Conservation (phyloP, 2,329 filamentous ascomycete species). For the Penicillium fuscoglaucum region DNA sequence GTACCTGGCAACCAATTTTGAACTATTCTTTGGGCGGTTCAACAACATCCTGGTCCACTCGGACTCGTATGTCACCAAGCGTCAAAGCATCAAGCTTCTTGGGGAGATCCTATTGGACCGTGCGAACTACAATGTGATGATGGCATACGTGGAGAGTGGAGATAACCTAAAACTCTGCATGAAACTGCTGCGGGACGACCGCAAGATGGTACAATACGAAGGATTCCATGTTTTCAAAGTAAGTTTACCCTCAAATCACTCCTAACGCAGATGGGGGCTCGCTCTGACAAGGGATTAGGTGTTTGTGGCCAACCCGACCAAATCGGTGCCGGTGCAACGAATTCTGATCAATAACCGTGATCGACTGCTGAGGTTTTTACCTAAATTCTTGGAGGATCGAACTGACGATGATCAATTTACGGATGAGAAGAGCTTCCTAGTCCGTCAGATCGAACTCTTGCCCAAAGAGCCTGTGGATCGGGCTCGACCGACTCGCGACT, state of each 20-base stretch:
- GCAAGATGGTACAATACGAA: conserved; percentile 99
- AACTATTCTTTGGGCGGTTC: conserved; percentile 88
- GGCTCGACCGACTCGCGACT: conserved; percentile 29
- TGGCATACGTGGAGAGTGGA: conserved; percentile 88
- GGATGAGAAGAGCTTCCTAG: conserved; percentile 94
- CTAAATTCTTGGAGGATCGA: conserved; percentile 88
- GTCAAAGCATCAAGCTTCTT: conserved; percentile 95
- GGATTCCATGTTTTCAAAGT: conserved; percentile 98
- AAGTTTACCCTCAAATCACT: conserved; percentile 13
- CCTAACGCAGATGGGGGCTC: neutral
- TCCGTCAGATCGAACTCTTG: conserved; percentile 76
- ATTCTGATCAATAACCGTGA: conserved; percentile 96
- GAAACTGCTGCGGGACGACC: conserved; percentile 91
- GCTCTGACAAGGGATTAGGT: conserved; percentile 55
- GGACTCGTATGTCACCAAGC: conserved; percentile 94
- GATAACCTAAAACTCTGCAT: conserved; percentile 98
- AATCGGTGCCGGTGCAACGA: conserved; percentile 91
- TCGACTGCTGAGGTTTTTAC: conserved; percentile 82
- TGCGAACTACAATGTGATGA: conserved; percentile 98
- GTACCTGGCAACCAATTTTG: conserved; percentile 87
- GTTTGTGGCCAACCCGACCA: conserved; percentile 97
- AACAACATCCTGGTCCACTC: conserved; percentile 86
- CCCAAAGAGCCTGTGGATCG: conserved; percentile 46
- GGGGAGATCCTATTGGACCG: conserved; percentile 93
- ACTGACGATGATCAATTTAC: conserved; percentile 98